Conservation (phyloP, 139 green algal genomes). For the Deuterostichococcus epilithicus region DNA sequence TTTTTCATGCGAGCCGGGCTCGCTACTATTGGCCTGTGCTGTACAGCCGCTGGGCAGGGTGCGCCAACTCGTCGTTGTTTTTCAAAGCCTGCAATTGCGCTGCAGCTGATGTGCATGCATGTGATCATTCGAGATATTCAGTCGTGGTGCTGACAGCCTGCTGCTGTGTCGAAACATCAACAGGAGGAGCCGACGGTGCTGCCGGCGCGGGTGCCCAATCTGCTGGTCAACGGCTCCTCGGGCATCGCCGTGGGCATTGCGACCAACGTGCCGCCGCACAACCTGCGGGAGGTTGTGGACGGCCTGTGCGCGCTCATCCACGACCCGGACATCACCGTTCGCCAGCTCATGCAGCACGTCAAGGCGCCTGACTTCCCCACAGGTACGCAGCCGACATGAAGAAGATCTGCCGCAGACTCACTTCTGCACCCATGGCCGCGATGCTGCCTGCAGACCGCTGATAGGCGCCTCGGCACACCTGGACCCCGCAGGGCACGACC, state of each 20-base stretch:
- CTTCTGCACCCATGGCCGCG: too few species aligned
- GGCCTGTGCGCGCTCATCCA: conserved; percentile 74
- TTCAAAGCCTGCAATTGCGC: background rate
- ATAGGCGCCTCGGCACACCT: too few species aligned
- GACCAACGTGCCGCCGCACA: conserved; percentile 95
- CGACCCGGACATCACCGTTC: conserved; percentile 69
- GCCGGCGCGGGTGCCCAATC: conserved; percentile 78
- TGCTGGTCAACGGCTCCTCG: conserved; percentile 90
- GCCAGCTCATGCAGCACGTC: conserved; percentile 80
- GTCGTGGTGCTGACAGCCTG: background rate
- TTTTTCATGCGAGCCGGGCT: too few species aligned
- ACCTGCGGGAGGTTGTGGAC: conserved; percentile 86
- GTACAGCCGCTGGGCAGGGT: too few species aligned
- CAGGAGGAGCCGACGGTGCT: conserved; percentile 88
- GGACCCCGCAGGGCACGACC: too few species aligned
- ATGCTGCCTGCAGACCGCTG: too few species aligned
- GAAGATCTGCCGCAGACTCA: background rate
- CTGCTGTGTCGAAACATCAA: background rate
- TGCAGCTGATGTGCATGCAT: background rate
- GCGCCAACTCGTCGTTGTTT: background rate
- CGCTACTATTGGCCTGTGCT: too few species aligned
- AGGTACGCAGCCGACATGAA: conserved; percentile 41
- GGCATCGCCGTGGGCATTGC: conserved; percentile 97
- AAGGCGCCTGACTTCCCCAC: conserved; percentile 96
- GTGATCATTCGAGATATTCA: too few species aligned